Base-by-base conservation (phyloP, 148 eudicot species). In the Nepenthes mirabilis region DNA sequence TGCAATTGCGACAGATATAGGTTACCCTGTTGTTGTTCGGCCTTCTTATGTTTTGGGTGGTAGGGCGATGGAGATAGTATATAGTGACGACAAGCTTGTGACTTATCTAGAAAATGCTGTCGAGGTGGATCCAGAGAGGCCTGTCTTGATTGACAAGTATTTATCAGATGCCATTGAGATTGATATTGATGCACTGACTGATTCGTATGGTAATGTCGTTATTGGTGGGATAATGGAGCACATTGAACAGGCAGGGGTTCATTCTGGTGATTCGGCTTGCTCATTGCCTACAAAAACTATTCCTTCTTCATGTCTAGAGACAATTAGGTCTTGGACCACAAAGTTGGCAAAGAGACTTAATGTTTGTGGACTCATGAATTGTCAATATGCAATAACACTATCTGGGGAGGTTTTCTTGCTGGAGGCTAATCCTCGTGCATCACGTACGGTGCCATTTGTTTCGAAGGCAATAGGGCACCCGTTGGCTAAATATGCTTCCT, bases 201-300 rank as follows among this genome's bases (percentile, higher is more conserved):
- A 94, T 63, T 74, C 68, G 1, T 70, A 86, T 34, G 93, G 95
- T 9, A 89, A 89, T 71, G 97, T 94, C 51, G 97, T 94, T 56
- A 94, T 94, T 62, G 99, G 99, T 65, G 99, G 99, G 48, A 94
- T 89, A 43, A 94, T 94, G 97, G 99, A 86, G 77, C 99, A 89
- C 69, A 90, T 94, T 54, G 97, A 94, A 72, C 95, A 94, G 66
- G 99, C 97, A 5, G 95, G 99, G 13, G 88, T 90, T n/a, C 99
- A 94, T 69, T 94, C 99, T 2, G 99, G 99, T 45, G 95, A 94
- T 60, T 94, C 99, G 11, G 99, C 99, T 33, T 94, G 99, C 70
- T 81, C 78, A 40, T 57, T 94, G 62, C 99, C 99, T 10, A 89
- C 97, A 14, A 77, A 86, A 71, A 86, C 90, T 0, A 68, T 94